Conservation (phyloP, 2,329 filamentous ascomycete species). For the Diaporthe citriasiana region DNA sequence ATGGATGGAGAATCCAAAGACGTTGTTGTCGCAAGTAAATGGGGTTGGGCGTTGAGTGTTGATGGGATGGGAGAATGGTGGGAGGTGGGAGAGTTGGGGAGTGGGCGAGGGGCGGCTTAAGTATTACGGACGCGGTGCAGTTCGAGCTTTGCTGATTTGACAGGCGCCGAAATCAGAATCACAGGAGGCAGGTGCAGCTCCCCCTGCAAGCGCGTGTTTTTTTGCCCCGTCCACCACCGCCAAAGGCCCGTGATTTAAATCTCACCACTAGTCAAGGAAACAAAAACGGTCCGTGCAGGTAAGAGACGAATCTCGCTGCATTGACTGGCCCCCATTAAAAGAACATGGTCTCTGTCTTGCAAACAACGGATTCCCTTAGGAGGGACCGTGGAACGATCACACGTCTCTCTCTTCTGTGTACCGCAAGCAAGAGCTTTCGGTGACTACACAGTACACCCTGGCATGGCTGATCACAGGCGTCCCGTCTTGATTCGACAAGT, state of each 20-base stretch:
- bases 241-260: background rate
- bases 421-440: background rate
- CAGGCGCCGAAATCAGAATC: no score
- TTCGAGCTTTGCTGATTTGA: background rate
- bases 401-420: background rate
- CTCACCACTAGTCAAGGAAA: background rate
- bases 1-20: slow-evolving; percentile 45
- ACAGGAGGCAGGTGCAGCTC: background rate
- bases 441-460: background rate
- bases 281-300: background rate
- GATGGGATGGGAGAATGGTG: slow-evolving; percentile 60
- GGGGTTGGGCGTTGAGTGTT: slow-evolving; percentile 51
- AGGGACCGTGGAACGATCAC: background rate
- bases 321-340: background rate
- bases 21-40: slow-evolving; percentile 46
- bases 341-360: background rate
- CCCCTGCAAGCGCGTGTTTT: no score
- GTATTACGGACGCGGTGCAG: background rate
- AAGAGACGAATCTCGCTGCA: background rate
- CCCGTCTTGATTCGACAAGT: background rate
- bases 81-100: slow-evolving; percentile 62
- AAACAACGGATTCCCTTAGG: background rate
- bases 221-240: no score
- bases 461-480: background rate
- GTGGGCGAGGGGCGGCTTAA: slow-evolving; percentile 55